phyloP scores from a whole-genome alignment of 2,329 filamentous ascomycete species.

The Neophaeococcomyces aloes region DNA sequence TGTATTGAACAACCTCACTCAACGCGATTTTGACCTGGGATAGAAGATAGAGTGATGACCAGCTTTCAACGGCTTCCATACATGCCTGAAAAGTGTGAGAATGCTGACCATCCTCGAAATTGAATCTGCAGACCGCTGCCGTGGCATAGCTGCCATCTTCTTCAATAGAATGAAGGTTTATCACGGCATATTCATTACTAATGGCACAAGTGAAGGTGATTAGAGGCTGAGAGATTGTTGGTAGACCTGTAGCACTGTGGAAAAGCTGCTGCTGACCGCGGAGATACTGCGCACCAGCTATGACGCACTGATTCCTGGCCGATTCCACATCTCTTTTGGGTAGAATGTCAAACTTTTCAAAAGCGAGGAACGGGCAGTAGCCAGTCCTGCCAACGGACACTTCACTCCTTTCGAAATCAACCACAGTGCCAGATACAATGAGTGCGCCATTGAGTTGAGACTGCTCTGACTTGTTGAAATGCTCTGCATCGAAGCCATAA shows the following conservation, averaged over 20 bases:
- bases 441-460: conserved; percentile 13
- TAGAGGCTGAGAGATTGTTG: conserved; percentile 12
- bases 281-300: conserved; percentile 18
- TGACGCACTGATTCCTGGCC: conserved; percentile 18
- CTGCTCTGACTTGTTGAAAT: conserved; percentile 15
- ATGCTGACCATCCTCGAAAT: conserved; percentile 12
- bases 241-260: conserved; percentile 9
- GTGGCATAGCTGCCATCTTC: conserved; percentile 16
- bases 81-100: conserved; percentile 17
- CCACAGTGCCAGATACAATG: conserved; percentile 14
- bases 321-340: conserved; percentile 14
- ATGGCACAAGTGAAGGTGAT: conserved; percentile 17
- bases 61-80: conserved; percentile 19
- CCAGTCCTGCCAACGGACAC: conserved; percentile 12
- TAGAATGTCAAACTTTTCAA: conserved; percentile 12
- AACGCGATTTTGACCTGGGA: conserved; percentile 15
- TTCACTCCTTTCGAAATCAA: conserved; percentile 14
- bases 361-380: conserved; percentile 16
- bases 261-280: conserved; percentile 16
- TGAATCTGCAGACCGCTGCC: conserved; percentile 17
- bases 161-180: conserved; percentile 18
- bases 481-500: conserved; percentile 14
- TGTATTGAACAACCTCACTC: conserved; percentile 12
- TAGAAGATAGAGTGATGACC: conserved; percentile 14
- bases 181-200: conserved; percentile 13